Conservation (phyloP, 1,284 basidiomycete genomes). For the Mycena sp. region DNA sequence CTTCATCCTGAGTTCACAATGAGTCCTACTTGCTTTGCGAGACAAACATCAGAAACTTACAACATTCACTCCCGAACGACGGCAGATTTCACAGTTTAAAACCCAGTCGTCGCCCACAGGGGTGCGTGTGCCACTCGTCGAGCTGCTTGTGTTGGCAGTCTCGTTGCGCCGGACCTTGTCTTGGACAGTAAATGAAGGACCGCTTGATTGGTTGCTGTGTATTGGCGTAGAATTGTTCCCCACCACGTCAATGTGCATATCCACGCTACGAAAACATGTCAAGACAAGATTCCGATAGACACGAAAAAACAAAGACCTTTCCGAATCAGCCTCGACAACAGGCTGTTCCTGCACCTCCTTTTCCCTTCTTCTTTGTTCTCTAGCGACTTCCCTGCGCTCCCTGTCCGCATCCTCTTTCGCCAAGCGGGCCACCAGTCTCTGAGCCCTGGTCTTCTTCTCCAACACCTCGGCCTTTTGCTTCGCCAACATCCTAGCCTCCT, state of each 20-base stretch:
- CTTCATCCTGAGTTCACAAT: slow-evolving; percentile 67
- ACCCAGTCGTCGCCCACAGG: slow-evolving; percentile 74
- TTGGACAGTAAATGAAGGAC: not conserved
- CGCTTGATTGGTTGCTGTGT: not conserved
- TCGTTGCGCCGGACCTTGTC: slow-evolving; percentile 4
- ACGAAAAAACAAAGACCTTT: slow-evolving; percentile 21
- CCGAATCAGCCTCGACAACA: slow-evolving; percentile 33
- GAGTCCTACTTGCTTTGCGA: slow-evolving; percentile 12
- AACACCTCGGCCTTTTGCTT: slow-evolving; percentile 68
- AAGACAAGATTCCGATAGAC: not conserved
- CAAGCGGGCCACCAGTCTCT: slow-evolving; percentile 68
- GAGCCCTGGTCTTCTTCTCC: slow-evolving; percentile 70
- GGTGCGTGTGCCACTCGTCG: slow-evolving; percentile 47
- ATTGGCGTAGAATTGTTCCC: not conserved
- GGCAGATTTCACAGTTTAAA: slow-evolving; percentile 86
- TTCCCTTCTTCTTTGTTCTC: slow-evolving; percentile 62
- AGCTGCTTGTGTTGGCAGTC: not conserved
- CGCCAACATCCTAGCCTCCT: slow-evolving; percentile 67
- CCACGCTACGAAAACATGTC: not conserved
- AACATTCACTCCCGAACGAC: slow-evolving; percentile 71
- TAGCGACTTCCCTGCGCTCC: slow-evolving; percentile 60
- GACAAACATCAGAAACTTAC: slow-evolving; percentile 49
- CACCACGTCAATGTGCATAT: slow-evolving; percentile 4
- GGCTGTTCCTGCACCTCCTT: slow-evolving; percentile 54
- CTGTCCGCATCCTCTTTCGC: slow-evolving; percentile 58